These are phyloP conservation scores for Bidens hawaiensis DNA, from an alignment of 140 eudicot species.

Conservation along the genomic window DNA sequence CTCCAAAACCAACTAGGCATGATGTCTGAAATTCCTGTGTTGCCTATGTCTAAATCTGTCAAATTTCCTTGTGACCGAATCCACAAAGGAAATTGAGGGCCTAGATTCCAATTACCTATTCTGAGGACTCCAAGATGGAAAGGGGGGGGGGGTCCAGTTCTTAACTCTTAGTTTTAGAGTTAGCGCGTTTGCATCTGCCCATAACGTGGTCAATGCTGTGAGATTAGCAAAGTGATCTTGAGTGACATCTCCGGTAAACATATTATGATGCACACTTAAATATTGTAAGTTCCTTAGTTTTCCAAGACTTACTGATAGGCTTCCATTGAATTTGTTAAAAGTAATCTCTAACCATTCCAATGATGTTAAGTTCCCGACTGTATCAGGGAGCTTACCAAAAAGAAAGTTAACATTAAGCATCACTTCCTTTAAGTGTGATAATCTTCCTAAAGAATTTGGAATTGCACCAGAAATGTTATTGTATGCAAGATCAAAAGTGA, in stretches of 20 bases:
- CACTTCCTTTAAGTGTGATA: slow-evolving; percentile 19
- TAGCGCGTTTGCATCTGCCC: slow-evolving; percentile 26
- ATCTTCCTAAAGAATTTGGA: slow-evolving; percentile 29
- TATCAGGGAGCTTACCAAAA: slow-evolving; percentile 21
- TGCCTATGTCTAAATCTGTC: slow-evolving; percentile 26
- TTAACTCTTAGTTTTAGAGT: slow-evolving; percentile 5
- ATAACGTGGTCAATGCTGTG: neutral
- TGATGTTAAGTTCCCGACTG: slow-evolving; percentile 22
- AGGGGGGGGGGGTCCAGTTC: slow-evolving; percentile 36
- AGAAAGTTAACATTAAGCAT: slow-evolving; percentile 37
- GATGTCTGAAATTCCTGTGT: slow-evolving; percentile 31
- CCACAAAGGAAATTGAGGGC: slow-evolving; percentile 40
- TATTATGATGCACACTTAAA: slow-evolving; percentile 15
- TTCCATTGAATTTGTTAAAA: slow-evolving; percentile 28
- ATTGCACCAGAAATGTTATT: slow-evolving; percentile 19
- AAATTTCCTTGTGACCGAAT: slow-evolving; percentile 29
- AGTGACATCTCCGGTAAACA: slow-evolving; percentile 21
- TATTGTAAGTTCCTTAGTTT: slow-evolving; percentile 9
- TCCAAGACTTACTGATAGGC: slow-evolving; percentile 21
- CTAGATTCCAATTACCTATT: slow-evolving; percentile 32
- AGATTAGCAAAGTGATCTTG: slow-evolving; percentile 41
- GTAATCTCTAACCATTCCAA: slow-evolving; percentile 34
- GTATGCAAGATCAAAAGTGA: slow-evolving; percentile 10
- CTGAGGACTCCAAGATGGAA: slow-evolving; percentile 20
- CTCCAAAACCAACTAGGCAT: slow-evolving; percentile 49